Evolutionary conservation across 2,329 filamentous ascomycete species (phyloP).

Genomic region (Exophiala sideris): DNA sequence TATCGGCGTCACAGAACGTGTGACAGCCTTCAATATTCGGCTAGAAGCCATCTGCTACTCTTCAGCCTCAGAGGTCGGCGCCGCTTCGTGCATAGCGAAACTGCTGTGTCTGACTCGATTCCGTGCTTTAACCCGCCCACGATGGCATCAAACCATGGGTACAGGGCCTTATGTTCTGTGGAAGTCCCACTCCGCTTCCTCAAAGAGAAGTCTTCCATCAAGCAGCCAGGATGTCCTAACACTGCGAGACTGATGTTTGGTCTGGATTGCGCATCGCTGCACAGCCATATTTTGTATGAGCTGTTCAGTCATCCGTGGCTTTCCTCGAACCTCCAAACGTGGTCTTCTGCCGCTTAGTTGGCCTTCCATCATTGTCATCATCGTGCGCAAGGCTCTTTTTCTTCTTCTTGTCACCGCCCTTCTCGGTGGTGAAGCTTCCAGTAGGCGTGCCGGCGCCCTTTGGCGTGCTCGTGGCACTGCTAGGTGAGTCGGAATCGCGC

Average conservation of each 20-base stretch:
- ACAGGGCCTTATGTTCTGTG: too few species aligned
- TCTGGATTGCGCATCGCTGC: too few species aligned
- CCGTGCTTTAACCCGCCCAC: too few species aligned
- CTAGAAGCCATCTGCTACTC: too few species aligned
- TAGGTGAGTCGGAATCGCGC: slow-evolving; percentile 29
- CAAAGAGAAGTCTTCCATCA: too few species aligned
- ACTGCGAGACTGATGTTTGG: too few species aligned
- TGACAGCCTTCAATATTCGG: too few species aligned
- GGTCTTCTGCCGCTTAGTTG: slow-evolving; percentile 29
- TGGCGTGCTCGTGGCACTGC: slow-evolving; percentile 45
- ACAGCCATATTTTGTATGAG: not conserved
- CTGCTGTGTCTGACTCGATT: too few species aligned
- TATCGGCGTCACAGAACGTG: too few species aligned
- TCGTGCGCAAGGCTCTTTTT: slow-evolving; percentile 35
- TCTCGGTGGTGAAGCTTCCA: slow-evolving; percentile 36
- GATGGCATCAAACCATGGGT: too few species aligned
- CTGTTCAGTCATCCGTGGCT: slow-evolving; percentile 26
- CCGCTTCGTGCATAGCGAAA: too few species aligned
- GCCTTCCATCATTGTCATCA: slow-evolving; percentile 32
- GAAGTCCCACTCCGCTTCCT: not conserved
- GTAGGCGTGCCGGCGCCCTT: slow-evolving; percentile 46
- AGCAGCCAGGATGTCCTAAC: not conserved
- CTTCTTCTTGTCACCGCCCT: slow-evolving; percentile 43
- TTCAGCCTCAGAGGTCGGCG: too few species aligned
- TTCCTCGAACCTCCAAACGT: slow-evolving; percentile 22